Base-by-base conservation (phyloP, 495 filamentous ascomycete genomes). In the Daldinia bambusicola region DNA sequence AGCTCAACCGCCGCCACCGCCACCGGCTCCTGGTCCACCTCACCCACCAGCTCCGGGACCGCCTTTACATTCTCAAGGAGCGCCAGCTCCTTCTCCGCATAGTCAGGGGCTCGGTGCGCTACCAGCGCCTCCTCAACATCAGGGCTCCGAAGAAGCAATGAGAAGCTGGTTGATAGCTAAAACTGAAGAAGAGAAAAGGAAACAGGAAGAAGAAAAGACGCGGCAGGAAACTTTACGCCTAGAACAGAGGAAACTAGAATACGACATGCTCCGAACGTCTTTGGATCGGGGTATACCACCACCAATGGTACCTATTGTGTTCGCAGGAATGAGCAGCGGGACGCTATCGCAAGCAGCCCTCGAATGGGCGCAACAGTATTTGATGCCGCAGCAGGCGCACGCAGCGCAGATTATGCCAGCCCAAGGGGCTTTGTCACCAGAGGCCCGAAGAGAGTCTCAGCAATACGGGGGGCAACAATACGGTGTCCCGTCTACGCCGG, bases 201-300 rank as follows among this genome's bases (percentile, higher is more conserved):
- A 84, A 75, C 92, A 95, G 77, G 94, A 98, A 78, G 92, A 95
- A 78, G 92, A 97, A 78, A 92, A 87, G 83, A 97, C 92, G 22
- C 86, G 89, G 60, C 94, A 97, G 76, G 94, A 95, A 77, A 82
- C 84, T 22, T 81, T 91, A 34, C 86, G 88, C 50, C 79, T 97
- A 50, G 95, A 98, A 77, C 92, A 93, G 77, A 88, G 95, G 55
- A 91, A 85, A 75, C 86, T 94, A 40, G 95, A 98, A 77, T 88
- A 92, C 76, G 88, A 89, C 56, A 97, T 99, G 81, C 79, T 99
- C 62, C 84, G 88, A 66, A 92, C 95, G 61, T 93, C 94, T 36
- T 78, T 97, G 66, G 83, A 86, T 64, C 89, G 91, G 30, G 93
- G 93, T 20, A 87, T 99, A 40, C 94, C 95, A 18, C 93, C 94